Evolutionary conservation across 2,329 filamentous ascomycete species (phyloP), one percentile per base, ranked within the genome.

Genomic region (Botryosphaeria dothidea): DNA sequence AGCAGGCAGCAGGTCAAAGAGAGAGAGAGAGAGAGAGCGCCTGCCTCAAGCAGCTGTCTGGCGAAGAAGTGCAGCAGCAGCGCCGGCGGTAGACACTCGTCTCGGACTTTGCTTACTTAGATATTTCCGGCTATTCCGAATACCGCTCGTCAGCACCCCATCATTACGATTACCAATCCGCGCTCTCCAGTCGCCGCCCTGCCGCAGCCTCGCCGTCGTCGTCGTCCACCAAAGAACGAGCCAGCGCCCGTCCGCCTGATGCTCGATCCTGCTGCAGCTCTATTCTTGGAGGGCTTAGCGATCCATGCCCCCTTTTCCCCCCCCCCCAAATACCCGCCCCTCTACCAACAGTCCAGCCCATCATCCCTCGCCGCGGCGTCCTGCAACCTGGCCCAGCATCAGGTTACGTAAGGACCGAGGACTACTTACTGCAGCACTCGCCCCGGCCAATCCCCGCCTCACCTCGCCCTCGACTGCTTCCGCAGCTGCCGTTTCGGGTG

Each of bases 401-500:
- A 56, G 51, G 51, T 60, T 60, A 60, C 56, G 56, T 60, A 60
- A 60, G 49, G 49, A 36, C 27, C 27, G 49, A 52, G 49, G 8
- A 15, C 29, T 29, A 52, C 29, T 31, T 27, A 51, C 48, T 51
- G 27, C 13, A 49, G 21, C 23, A n/a, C 23, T 15, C 23, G 25
- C 13, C 23, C 23, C 13, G 23, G 15, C 27, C 48, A 27, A 25
- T 51, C 29, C 49, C 49, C 17, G 49, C 49, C 49, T 36, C 48
- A 34, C 31, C 27, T 13, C 49, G 23, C 41, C 19, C 27, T 17
- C 31, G 46, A 25, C 43, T 45, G 56, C 56, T 60, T 60, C 56
- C 56, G 56, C 56, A 60, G 56, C 56, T 60, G 56, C 56, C 56
- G 56, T 27, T 46, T 60, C 56, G 56, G 56, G 56, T 25, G 56